phyloP scores from a whole-genome alignment of 1,284 basidiomycete species.

The Heterobasidion annosum region DNA sequence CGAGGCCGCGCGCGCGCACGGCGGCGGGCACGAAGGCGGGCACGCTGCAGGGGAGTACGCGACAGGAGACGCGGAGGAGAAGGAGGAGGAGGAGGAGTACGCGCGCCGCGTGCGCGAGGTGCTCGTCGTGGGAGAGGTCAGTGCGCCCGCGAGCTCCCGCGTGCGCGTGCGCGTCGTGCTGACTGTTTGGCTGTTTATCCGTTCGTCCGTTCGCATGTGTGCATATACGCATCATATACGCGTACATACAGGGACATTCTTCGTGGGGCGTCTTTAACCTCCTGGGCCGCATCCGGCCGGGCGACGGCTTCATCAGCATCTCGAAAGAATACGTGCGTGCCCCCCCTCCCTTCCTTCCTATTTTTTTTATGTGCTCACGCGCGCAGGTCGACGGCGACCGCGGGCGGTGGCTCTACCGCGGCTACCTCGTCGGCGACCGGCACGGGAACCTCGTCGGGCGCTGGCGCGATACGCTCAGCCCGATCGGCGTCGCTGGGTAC shows the following conservation, averaged over 20 bases:
- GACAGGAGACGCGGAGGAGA: neutral
- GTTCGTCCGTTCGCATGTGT: neutral
- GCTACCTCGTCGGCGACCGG: conserved; percentile 58
- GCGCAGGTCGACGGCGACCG: conserved; percentile 43
- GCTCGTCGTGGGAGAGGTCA: conserved; percentile 62
- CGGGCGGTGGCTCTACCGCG: conserved; percentile 70
- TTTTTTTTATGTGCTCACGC: neutral
- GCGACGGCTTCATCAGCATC: conserved; percentile 62
- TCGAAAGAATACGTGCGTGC: conserved; percentile 66
- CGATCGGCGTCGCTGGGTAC: conserved; percentile 47
- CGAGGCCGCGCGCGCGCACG: conserved; percentile 13
- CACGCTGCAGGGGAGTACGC: no score
- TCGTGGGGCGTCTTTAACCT: conserved; percentile 74
- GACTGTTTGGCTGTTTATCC: neutral
- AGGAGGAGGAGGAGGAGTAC: conserved; percentile 9
- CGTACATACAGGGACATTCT: conserved; percentile 53
- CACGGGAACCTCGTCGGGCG: conserved; percentile 59
- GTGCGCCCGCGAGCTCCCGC: conserved; percentile 6
- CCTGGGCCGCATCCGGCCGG: conserved; percentile 56
- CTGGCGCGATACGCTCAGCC: conserved; percentile 68
- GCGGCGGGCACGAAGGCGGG: no score
- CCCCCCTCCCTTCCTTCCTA: neutral
- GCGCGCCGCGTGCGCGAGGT: conserved; percentile 41
- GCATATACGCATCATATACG: neutral
- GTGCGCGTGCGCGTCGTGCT: neutral